Evolutionary conservation across 2,329 filamentous ascomycete species (phyloP).

Genomic region (Metarhizium rileyi): DNA sequence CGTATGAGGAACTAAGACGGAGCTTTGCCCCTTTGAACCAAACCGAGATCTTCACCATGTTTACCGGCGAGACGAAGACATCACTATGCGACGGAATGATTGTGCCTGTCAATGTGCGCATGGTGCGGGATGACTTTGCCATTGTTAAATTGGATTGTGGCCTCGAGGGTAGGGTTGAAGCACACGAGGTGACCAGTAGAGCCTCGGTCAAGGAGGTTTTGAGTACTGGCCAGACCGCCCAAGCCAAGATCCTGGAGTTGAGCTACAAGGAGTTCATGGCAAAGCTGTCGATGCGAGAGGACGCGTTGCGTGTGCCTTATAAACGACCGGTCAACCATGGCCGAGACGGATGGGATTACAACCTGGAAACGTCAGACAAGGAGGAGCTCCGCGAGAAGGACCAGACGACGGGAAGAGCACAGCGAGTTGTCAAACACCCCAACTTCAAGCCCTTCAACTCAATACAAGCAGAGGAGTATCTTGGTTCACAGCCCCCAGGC

Average conservation of each 20-base stretch:
- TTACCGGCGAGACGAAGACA: conserved; percentile 84
- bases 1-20: conserved; percentile 88
- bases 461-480: conserved; percentile 83
- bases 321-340: conserved; percentile 60
- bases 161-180: conserved; percentile 78
- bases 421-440: conserved; percentile 95
- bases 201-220: conserved; percentile 64
- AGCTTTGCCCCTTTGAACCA: conserved; percentile 61
- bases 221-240: conserved; percentile 70
- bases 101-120: conserved; percentile 76
- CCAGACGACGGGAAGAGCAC: conserved; percentile 71
- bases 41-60: conserved; percentile 88
- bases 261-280: conserved; percentile 79
- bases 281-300: conserved; percentile 76
- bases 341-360: conserved; percentile 78
- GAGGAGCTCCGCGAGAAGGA: conserved; percentile 81
- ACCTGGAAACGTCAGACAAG: conserved; percentile 69
- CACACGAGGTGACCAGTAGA: conserved; percentile 69
- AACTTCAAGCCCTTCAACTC: conserved; percentile 92
- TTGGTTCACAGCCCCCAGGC: conserved; percentile 75
- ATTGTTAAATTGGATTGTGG: conserved; percentile 92
- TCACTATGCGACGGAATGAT: conserved; percentile 86
- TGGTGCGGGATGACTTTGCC: conserved; percentile 85
- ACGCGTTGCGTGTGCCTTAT: conserved; percentile 64
- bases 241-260: conserved; percentile 78